Evolutionary conservation across 257 asterid genomes (phyloP), one percentile per base, ranked within the genome.

Genomic region (Lycium barbarum): DNA sequence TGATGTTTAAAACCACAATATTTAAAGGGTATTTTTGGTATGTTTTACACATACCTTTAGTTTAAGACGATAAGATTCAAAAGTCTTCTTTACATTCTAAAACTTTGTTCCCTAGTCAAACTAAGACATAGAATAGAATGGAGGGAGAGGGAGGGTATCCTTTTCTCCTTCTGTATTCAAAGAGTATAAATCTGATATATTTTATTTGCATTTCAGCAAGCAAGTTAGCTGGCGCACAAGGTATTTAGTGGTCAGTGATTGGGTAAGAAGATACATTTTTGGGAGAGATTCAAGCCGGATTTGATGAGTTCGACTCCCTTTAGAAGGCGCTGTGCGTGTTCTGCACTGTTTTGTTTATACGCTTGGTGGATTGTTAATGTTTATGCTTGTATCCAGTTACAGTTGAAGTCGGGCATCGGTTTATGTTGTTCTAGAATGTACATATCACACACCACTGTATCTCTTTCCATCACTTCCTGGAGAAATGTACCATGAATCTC

Each of bases 241-340:
- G 88, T 92, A 94, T 18, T 83, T 93, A 91, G 99, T 95, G 89
- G 88, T 95, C 83, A 85, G 95, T n/a, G 97, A 95, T 86, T 95
- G 99, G 99, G 87, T 80, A 45, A 92, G 94, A 85, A 95, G 98
- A 45, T 94, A 89, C 92, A 86, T 95, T 57, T 94, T 95, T 22
- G 99, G 99, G 78, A 91, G 99, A 89, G 99, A 95, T 91, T 93
- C 98, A 0, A 94, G 97, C 84, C 88, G 99, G 87, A 93, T 95
- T 68, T 91, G 88, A 91, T 45, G 63, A 76, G 26, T 7, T 76
- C 26, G 26, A 3, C 40, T 2, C 40, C 59, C n/a, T 53, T 9
- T 45, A n/a, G 59, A 20, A 76, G 47, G 15, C 40, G 33, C n/a
- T n/a, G 47, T 51, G 22, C 26, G n/a, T 14, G 9, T 51, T 76